These are phyloP conservation scores for Chaetomium sp. DNA, from an alignment of 2,329 filamentous ascomycete species.

Conservation along the genomic window DNA sequence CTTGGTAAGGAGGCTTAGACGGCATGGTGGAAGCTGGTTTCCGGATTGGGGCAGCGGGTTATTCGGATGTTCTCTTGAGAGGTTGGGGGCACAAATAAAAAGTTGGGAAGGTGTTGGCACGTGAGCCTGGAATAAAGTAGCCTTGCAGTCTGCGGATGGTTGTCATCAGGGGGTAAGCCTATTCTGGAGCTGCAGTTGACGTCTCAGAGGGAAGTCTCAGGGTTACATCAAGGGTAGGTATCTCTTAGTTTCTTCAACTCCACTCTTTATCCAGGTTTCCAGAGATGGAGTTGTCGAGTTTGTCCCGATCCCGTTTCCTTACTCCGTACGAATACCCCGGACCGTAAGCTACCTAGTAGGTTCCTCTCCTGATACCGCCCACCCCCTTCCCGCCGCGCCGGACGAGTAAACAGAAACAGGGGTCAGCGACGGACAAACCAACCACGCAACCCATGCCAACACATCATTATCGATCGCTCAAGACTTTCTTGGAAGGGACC, in stretches of 20 bases:
- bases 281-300: background rate
- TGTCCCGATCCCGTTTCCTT: too few species aligned
- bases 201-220: background rate
- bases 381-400: background rate
- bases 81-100: background rate
- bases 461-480: background rate
- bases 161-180: background rate
- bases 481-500: background rate
- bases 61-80: background rate
- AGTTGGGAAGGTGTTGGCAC: background rate
- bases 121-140: background rate
- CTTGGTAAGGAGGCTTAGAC: conserved; percentile 23
- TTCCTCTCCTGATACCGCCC: conserved; percentile 5
- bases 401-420: background rate
- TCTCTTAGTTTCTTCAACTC: background rate
- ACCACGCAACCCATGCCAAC: background rate
- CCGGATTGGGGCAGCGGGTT: conserved; percentile 5
- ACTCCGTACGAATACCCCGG: background rate
- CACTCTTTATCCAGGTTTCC: background rate
- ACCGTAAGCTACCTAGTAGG: background rate
- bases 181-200: background rate
- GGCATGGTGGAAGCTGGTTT: background rate
- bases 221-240: background rate
- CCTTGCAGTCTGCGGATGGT: background rate
- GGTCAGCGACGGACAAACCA: background rate